Percentiles rank a stretch among this genome's conserved stretches.
Evolutionary conservation across 208 protist genomes (phyloP).

Genomic region (Leishmania arabica): DNA sequence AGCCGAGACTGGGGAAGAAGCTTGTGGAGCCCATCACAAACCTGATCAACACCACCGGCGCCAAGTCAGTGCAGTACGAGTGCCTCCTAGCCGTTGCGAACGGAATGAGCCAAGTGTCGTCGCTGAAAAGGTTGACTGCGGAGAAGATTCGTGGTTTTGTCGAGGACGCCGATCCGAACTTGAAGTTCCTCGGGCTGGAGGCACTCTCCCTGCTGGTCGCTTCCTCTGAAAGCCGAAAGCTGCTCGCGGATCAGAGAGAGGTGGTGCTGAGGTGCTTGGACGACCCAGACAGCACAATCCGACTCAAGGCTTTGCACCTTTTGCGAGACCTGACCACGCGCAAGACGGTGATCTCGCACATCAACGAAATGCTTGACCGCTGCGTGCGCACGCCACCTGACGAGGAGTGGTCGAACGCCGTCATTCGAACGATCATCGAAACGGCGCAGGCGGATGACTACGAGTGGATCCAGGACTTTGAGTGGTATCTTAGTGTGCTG

Average conservation of each 20-base stretch:
- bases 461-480: conserved; percentile 94
- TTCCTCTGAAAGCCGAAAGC: conserved; percentile 86
- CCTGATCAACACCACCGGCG: conserved; percentile 95
- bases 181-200: conserved; percentile 98
- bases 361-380: conserved; percentile 75
- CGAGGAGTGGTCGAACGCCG: conserved; percentile 91
- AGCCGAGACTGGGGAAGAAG: conserved; percentile 98
- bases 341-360: conserved; percentile 90
- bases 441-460: conserved; percentile 88
- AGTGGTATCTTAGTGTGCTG: conserved; percentile 97
- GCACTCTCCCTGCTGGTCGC: conserved; percentile 92
- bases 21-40: conserved; percentile 97
- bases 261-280: conserved; percentile 94
- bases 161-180: conserved; percentile 97
- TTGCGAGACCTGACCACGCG: conserved; percentile 91
- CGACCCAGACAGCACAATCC: conserved; percentile 97
- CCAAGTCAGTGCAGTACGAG: conserved; percentile 97
- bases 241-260: conserved; percentile 92
- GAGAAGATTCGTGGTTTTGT: conserved; percentile 95
- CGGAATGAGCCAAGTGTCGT: conserved; percentile 79
- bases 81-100: conserved; percentile 95
- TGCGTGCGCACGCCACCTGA: conserved; percentile 69
- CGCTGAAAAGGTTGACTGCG: conserved; percentile 91
- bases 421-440: conserved; percentile 90
- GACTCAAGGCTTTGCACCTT: conserved; percentile 93